Percentiles rank a stretch among this genome's conserved stretches.
phyloP scores from a whole-genome alignment of 768 basidiomycete species.

The Scleroderma citrinum region DNA sequence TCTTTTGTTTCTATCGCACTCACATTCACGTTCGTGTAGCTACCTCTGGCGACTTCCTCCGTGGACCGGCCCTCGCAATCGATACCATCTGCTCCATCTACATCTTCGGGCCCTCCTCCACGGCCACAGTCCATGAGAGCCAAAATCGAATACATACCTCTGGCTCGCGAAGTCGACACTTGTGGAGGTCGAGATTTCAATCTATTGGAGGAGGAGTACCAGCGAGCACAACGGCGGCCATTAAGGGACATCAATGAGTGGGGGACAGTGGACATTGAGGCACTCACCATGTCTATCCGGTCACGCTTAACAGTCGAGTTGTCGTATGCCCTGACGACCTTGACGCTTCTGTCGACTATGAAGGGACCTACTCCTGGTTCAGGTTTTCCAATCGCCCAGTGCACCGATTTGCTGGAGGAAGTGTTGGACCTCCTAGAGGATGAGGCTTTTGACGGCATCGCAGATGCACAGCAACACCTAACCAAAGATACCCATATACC shows the following conservation, averaged over 20 bases:
- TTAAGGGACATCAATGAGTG: slow-evolving; percentile 77
- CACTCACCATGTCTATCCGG: slow-evolving; percentile 88
- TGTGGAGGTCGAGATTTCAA: slow-evolving; percentile 80
- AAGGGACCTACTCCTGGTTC: slow-evolving; percentile 47
- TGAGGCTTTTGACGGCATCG: slow-evolving; percentile 57
- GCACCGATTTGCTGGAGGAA: slow-evolving; percentile 80
- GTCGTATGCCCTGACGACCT: slow-evolving; percentile 84
- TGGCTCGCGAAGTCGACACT: slow-evolving; percentile 68
- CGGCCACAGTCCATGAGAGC: slow-evolving; percentile 55
- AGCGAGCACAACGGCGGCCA: slow-evolving; percentile 45
- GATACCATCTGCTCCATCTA: slow-evolving; percentile 22
- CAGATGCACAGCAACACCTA: slow-evolving; percentile 23
- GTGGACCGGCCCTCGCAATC: slow-evolving; percentile 14
- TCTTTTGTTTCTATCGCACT: slow-evolving; percentile 7
- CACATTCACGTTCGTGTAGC: slow-evolving; percentile 13
- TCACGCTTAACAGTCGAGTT: slow-evolving; percentile 80
- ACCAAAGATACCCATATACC: slow-evolving; percentile 34
- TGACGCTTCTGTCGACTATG: slow-evolving; percentile 78
- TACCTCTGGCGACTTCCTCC: slow-evolving; percentile 13
- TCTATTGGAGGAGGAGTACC: slow-evolving; percentile 55
- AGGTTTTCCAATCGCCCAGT: slow-evolving; percentile 72
- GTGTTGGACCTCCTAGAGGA: slow-evolving; percentile 84
- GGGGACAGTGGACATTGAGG: slow-evolving; percentile 86
- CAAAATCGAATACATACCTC: slow-evolving; percentile 85
- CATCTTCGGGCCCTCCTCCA: slow-evolving; percentile 30